phyloP scores from a whole-genome alignment of 2,329 filamentous ascomycete species.

The Aspergillus luchuensis region DNA sequence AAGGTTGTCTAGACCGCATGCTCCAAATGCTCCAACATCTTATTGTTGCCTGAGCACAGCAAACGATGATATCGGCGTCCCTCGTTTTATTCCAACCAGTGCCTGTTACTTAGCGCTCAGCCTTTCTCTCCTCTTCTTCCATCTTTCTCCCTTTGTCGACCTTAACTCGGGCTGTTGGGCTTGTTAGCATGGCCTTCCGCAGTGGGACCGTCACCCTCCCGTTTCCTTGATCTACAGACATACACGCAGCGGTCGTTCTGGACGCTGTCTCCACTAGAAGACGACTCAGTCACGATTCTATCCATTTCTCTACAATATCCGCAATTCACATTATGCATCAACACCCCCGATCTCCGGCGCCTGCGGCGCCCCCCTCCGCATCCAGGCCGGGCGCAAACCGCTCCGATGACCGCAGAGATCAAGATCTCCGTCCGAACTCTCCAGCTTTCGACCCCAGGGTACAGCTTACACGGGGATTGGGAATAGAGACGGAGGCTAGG shows the following conservation, averaged over 20 bases:
- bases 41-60: constrained; percentile 31
- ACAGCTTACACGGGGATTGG: constrained; percentile 53
- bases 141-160: constrained; percentile 12
- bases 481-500: constrained; percentile 53
- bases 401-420: constrained; percentile 75
- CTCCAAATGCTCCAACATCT: constrained; percentile 30
- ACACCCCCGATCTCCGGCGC: constrained; percentile 74
- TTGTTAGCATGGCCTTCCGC: constrained; percentile 45
- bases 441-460: constrained; percentile 55
- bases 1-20: constrained; percentile 32
- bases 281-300: background rate
- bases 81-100: constrained; percentile 17
- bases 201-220: constrained; percentile 31
- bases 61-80: constrained; percentile 30
- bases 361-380: constrained; percentile 71
- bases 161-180: constrained; percentile 17
- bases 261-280: constrained; percentile 12
- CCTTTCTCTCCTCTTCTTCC: constrained; percentile 6
- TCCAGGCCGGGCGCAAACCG: constrained; percentile 71
- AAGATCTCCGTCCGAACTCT: constrained; percentile 55
- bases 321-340: constrained; percentile 72
- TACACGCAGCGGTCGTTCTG: constrained; percentile 11
- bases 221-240: constrained; percentile 37
- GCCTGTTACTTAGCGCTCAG: constrained; percentile 19
- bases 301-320: background rate